Base-by-base conservation (phyloP, 257 asterid species). In the Euphrasia confusa region DNA sequence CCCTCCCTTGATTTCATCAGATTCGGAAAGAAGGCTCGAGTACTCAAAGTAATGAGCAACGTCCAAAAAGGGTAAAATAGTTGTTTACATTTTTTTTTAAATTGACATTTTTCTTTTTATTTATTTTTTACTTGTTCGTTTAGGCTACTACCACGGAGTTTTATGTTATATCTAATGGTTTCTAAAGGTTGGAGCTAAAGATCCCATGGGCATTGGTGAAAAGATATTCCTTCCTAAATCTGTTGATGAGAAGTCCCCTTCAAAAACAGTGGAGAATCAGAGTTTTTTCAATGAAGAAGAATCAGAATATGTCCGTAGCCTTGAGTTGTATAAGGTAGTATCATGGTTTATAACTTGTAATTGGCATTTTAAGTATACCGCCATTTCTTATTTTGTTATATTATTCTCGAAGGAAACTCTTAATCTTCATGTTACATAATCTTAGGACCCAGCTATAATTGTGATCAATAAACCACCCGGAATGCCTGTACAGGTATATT, bases 391-490 rank as follows among this genome's bases (percentile, higher is more conserved):
- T 70, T 6, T 52, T 64, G 64, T 60, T 9, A 53, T 53, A 42
- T 40, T 64, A 48, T 62, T 10, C 39, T 40, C 60, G 56, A 24
- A 24, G 63, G 42, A 37, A 64, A 44, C 12, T 32, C 53, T 61
- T 77, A 61, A 74, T 67, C 14, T 50, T 27, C 35, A 45, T 14
- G 26, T 68, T 35, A 2, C 59, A 30, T 42, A 13, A 32, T 68
- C 54, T 61, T 75, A 89, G 96, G 97, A 92, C 76, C 73, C 79
- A 52, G 87, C 92, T 6, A 75, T 89, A 66, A 74, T 92, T 74
- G 95, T 72, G 68, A 69, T 86, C 76, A 92, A 92, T 67, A 92
- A 92, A 81, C 99, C 96, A 0, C 91, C 89, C 48, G 95, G 97
- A 74, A 80, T 92, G 83, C 91, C 97, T 44, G 99, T 92, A 55